phyloP scores from a whole-genome alignment of 805 yeast species.

The Spathaspora gorwiae region DNA sequence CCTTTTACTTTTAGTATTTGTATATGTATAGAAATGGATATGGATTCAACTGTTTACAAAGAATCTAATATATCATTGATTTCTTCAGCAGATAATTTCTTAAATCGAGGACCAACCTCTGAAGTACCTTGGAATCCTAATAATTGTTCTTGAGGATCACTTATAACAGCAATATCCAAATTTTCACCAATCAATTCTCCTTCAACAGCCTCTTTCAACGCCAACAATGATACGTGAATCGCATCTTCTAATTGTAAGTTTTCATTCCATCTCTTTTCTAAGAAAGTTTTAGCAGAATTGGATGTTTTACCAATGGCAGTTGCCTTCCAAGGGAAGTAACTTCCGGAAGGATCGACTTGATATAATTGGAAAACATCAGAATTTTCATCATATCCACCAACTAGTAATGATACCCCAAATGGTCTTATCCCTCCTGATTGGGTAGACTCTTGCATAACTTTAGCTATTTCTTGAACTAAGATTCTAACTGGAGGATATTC shows the following conservation, averaged over 20 bases:
- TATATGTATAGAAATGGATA: not conserved
- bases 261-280: slow-evolving; percentile 98
- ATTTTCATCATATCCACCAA: slow-evolving; percentile 89
- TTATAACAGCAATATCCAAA: slow-evolving; percentile 85
- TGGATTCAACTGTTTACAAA: slow-evolving; percentile 39
- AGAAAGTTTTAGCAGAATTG: slow-evolving; percentile 91
- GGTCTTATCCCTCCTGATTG: slow-evolving; percentile 99
- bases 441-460: slow-evolving; percentile 97
- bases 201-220: slow-evolving; percentile 93
- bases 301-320: slow-evolving; percentile 98
- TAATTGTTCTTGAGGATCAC: slow-evolving; percentile 73
- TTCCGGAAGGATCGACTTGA: slow-evolving; percentile 97
- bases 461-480: slow-evolving; percentile 90
- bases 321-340: slow-evolving; percentile 99
- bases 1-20: not conserved
- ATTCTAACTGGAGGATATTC: slow-evolving; percentile 97
- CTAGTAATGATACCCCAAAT: slow-evolving; percentile 90
- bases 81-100: slow-evolving; percentile 81
- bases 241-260: slow-evolving; percentile 97
- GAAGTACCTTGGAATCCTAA: slow-evolving; percentile 84
- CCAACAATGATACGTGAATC: slow-evolving; percentile 88
- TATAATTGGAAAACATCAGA: slow-evolving; percentile 69
- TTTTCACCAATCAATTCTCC: slow-evolving; percentile 98
- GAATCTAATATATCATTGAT: slow-evolving; percentile 94
- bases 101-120: slow-evolving; percentile 85